Evolutionary conservation across 148 eudicot genomes (phyloP).

Genomic region (Pharnaceum exiguum): DNA sequence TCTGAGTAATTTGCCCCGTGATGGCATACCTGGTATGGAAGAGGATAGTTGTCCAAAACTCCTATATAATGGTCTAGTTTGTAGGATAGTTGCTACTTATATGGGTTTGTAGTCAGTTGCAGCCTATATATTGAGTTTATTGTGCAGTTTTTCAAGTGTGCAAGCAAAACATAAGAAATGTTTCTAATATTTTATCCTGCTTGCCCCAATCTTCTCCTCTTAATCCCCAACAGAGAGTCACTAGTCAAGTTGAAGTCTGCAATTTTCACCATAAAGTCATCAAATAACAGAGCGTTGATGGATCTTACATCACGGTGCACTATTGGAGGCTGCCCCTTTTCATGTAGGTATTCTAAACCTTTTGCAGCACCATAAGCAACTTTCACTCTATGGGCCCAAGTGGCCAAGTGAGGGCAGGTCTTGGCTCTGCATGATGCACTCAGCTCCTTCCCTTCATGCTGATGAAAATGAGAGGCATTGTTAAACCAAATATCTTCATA

Average conservation of each 20-base stretch:
- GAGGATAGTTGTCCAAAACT: neutral
- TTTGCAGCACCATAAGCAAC: slow-evolving; percentile 85
- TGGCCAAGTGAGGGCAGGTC: slow-evolving; percentile 74
- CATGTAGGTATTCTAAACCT: slow-evolving; percentile 80
- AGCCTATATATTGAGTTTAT: slow-evolving; percentile 33
- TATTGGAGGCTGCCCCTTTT: slow-evolving; percentile 66
- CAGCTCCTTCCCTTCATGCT: slow-evolving; percentile 83
- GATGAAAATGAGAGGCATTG: slow-evolving; percentile 13
- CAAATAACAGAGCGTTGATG: slow-evolving; percentile 70
- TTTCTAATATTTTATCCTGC: slow-evolving; percentile 64
- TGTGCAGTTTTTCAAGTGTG: slow-evolving; percentile 82
- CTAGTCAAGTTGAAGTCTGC: slow-evolving; percentile 79
- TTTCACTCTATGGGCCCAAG: slow-evolving; percentile 79
- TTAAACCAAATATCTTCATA: too few species aligned
- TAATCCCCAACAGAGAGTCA: too few species aligned
- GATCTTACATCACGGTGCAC: slow-evolving; percentile 84
- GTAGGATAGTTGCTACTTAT: too few species aligned
- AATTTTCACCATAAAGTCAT: slow-evolving; percentile 75
- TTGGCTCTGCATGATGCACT: slow-evolving; percentile 73
- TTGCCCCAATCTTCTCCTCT: too few species aligned
- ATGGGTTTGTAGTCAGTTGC: neutral
- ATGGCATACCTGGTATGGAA: slow-evolving; percentile 52
- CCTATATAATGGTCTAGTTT: neutral
- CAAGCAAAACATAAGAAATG: slow-evolving; percentile 79
- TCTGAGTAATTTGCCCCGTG: slow-evolving; percentile 76